Conservation (phyloP, 1,284 basidiomycete genomes). For the Ustilago nuda region DNA sequence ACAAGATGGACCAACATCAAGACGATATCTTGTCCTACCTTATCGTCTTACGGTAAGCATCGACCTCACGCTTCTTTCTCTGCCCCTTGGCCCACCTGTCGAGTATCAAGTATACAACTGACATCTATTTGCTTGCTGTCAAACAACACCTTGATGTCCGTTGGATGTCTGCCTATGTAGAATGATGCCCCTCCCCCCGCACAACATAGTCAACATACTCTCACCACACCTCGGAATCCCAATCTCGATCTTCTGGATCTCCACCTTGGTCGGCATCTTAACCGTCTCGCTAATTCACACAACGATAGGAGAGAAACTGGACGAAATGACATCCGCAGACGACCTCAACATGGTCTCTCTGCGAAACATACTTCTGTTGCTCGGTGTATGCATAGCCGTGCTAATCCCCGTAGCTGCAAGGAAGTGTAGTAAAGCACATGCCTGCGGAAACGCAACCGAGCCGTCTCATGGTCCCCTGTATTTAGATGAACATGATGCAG, state of each 20-base stretch:
- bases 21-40: constrained; percentile 88
- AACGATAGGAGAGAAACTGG: constrained; percentile 87
- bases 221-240: constrained; percentile 93
- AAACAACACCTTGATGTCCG: too few species aligned
- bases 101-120: too few species aligned
- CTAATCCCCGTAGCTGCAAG: constrained; percentile 79
- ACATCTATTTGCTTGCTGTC: too few species aligned
- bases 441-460: constrained; percentile 15
- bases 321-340: constrained; percentile 90
- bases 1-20: constrained; percentile 78
- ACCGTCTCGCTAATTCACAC: constrained; percentile 94
- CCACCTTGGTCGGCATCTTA: constrained; percentile 89
- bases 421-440: constrained; percentile 7
- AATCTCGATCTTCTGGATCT: constrained; percentile 86
- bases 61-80: not conserved
- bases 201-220: constrained; percentile 83
- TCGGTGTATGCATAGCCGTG: constrained; percentile 86
- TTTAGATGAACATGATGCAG: constrained; percentile 1
- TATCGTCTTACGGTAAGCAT: constrained; percentile 74
- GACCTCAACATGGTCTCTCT: constrained; percentile 93
- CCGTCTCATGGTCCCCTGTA: constrained; percentile 26
- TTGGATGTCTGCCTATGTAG: not conserved
- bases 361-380: constrained; percentile 83
- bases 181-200: constrained; percentile 90
- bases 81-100: not conserved